These are phyloP conservation scores for Fusarium dimerum DNA, from an alignment of 2,329 filamentous ascomycete species.

Conservation along the genomic window DNA sequence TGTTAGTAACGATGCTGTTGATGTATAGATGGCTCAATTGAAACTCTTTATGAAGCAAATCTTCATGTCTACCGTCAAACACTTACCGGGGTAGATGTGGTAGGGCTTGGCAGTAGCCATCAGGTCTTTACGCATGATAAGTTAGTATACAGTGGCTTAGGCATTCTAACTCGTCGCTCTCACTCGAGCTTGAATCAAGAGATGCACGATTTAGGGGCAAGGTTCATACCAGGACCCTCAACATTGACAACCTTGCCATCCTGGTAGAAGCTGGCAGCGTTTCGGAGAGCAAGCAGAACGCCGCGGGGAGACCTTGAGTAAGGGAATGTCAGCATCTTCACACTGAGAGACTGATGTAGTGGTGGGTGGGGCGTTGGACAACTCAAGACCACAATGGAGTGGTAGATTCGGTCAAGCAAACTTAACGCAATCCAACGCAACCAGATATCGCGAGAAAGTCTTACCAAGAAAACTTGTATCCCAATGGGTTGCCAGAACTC, in stretches of 20 bases:
- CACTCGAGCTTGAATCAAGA: not conserved
- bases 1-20: too few species aligned
- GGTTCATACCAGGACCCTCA: constrained; percentile 36
- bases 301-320: constrained; percentile 60
- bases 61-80: too few species aligned
- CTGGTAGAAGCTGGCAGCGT: constrained; percentile 81
- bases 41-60: too few species aligned
- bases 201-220: constrained; percentile 21
- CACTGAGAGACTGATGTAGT: too few species aligned
- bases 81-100: constrained; percentile 69
- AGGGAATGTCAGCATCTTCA: not conserved
- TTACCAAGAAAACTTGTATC: constrained; percentile 65
- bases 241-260: constrained; percentile 74
- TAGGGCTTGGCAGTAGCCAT: constrained; percentile 91
- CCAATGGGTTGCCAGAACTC: constrained; percentile 82
- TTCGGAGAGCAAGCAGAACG: constrained; percentile 83
- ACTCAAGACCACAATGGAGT: too few species aligned
- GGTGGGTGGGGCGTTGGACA: too few species aligned
- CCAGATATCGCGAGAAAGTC: too few species aligned
- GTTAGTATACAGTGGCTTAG: not conserved
- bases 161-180: too few species aligned
- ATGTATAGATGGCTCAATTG: too few species aligned
- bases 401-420: too few species aligned
- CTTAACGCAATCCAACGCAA: too few species aligned
- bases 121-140: constrained; percentile 54